Conservation (phyloP, 805 yeast genomes). For the Citeromyces matritensis region DNA sequence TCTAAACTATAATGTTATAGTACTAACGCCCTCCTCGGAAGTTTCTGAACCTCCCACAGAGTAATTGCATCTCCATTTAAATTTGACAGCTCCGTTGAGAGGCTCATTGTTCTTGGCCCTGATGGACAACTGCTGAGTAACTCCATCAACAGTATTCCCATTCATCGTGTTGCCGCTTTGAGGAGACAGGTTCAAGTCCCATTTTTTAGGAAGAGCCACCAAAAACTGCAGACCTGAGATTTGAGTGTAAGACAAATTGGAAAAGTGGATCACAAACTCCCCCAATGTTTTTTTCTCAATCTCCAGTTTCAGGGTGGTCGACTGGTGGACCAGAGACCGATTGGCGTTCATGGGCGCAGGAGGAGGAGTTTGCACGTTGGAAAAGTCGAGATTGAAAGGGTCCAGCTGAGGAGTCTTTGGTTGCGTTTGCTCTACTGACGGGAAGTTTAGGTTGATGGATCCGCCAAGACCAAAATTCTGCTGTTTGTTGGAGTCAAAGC, state of each 20-base stretch:
- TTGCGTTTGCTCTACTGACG: not conserved
- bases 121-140: constrained; percentile 11
- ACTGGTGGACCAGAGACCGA: constrained; percentile 3
- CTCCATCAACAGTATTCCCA: constrained; percentile 7
- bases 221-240: constrained; percentile 27
- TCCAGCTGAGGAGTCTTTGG: constrained; percentile 8
- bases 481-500: constrained; percentile 7
- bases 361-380: constrained; percentile 3
- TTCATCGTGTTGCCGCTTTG: constrained; percentile 9
- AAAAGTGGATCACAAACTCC: constrained; percentile 9
- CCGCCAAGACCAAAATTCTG: not conserved
- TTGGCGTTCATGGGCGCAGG: constrained; percentile 2
- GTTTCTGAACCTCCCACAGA: constrained; percentile 25
- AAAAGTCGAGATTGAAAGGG: constrained; percentile 18
- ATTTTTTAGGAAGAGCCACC: constrained; percentile 17
- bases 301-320: constrained; percentile 10
- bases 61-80: constrained; percentile 65
- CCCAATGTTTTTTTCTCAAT: constrained; percentile 9
- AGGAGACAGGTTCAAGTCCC: constrained; percentile 11
- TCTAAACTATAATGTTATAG: too few relatives aligned
- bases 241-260: constrained; percentile 30
- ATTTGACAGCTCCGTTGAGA: constrained; percentile 18
- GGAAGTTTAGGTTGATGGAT: constrained; percentile 1
- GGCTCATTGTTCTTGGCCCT: constrained; percentile 5
- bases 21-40: constrained; percentile 44